Conservation (phyloP, 2,329 filamentous ascomycete species). For the Neonectria neomacrospora region DNA sequence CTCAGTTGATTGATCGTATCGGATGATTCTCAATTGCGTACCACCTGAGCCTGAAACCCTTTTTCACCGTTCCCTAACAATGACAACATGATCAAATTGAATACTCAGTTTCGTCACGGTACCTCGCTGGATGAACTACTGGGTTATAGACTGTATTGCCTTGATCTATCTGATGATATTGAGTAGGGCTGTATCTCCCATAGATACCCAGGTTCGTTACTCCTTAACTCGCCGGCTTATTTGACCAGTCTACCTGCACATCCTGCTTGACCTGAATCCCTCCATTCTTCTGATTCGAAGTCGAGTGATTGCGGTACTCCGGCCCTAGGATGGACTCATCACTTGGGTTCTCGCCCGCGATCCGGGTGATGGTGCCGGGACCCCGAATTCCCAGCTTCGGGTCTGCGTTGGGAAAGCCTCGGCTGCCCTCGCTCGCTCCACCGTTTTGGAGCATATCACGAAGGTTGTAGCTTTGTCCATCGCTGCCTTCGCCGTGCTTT, state of each 20-base stretch:
- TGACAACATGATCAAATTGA: too few species aligned
- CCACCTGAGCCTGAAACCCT: too few species aligned
- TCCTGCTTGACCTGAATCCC: slow-evolving; percentile 30
- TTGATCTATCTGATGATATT: too few species aligned
- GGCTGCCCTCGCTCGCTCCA: neutral
- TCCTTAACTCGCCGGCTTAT: slow-evolving; percentile 1
- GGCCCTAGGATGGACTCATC: slow-evolving; percentile 30
- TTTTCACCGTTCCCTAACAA: too few species aligned
- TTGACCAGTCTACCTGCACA: slow-evolving; percentile 26
- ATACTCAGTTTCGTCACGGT: too few species aligned
- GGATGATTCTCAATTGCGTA: too few species aligned
- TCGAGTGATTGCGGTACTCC: slow-evolving; percentile 13
- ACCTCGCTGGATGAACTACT: too few species aligned
- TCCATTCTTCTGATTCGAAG: neutral
- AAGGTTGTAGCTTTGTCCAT: slow-evolving; percentile 33
- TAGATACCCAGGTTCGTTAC: too few species aligned
- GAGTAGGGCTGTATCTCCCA: too few species aligned
- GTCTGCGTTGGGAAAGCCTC: slow-evolving; percentile 24
- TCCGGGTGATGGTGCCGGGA: slow-evolving; percentile 27
- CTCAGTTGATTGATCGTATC: too few species aligned
- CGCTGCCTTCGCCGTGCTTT: slow-evolving; percentile 29
- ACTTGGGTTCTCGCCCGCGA: slow-evolving; percentile 30
- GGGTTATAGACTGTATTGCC: too few species aligned
- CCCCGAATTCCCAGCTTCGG: slow-evolving; percentile 29
- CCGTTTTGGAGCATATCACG: neutral